Base-by-base conservation (phyloP, 108 stramenopile genomes). In the Skeletonema costatum region DNA sequence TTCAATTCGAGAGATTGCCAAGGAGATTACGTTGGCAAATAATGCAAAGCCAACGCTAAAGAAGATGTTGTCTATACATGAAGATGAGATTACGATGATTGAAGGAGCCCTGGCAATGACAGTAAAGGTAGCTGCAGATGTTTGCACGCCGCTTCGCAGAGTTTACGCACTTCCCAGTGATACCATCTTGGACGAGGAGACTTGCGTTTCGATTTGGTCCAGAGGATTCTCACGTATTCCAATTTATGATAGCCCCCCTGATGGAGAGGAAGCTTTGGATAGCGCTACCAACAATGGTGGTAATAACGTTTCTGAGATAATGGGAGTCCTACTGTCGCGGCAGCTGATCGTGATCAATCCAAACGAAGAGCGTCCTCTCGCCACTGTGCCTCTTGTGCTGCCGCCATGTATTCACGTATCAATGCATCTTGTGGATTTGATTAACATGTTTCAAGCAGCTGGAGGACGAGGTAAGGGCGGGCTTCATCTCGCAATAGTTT, bases 21-120 rank as follows among this genome's bases (percentile, higher is more conserved):
- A 71, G 33, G 73, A 70, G 19, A 60, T 61, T 58, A 74, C 78
- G n/a, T 19, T 30, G 25, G 25, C 25, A 25, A 25, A 25, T 25
- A 25, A 25, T 25, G 13, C 62, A 35, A 42, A 36, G 59, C 65
- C 65, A 31, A 16, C 29, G 21, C 25, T 5, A 48, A 41, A 13
- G 51, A 32, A 33, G 51, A 63, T n/a, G 70, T 25, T 29, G 14
- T 33, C 46, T 32, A 73, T 56, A 35, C 87, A 89, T 69, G n/a
- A 64, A 9, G 91, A 92, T 66, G 91, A 92, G 70, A 89, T 92
- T 9, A 77, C 56, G 33, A 89, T 92, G 82, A 85, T 92, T 5
- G 90, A 92, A 86, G 94, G 94, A 25, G 92, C 94, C 11, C 66
- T 95, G 58, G 31, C 77, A 30, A 86, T 95, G 88, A 90, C 87